phyloP scores from a whole-genome alignment of 2,329 filamentous ascomycete genomes.

The Verticillium zaregamsianum region DNA sequence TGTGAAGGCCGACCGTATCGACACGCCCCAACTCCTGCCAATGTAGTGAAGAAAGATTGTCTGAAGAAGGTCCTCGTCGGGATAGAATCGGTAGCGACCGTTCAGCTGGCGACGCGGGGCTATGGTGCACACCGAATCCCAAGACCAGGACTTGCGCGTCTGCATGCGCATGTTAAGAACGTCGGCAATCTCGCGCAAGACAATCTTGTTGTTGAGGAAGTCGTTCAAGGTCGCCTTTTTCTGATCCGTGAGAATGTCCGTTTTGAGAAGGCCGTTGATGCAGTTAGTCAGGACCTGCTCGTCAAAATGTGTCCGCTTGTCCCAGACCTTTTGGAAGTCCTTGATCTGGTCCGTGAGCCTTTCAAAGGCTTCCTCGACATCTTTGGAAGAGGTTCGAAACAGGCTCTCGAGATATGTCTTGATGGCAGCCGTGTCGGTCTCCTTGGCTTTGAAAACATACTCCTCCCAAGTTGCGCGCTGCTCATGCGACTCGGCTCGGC shows the following conservation, averaged over 20 bases:
- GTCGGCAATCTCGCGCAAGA: slow-evolving; percentile 38
- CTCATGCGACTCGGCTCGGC: slow-evolving; percentile 48
- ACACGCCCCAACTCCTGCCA: slow-evolving; percentile 28
- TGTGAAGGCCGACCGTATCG: slow-evolving; percentile 24
- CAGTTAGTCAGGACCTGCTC: slow-evolving; percentile 22
- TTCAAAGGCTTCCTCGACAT: slow-evolving; percentile 36
- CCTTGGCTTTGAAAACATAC: slow-evolving; percentile 45
- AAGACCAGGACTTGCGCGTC: slow-evolving; percentile 31
- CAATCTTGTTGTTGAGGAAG: slow-evolving; percentile 31
- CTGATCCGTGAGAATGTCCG: slow-evolving; percentile 36
- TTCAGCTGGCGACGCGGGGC: slow-evolving; percentile 36
- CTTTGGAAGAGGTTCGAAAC: slow-evolving; percentile 34
- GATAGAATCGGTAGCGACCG: slow-evolving; percentile 51
- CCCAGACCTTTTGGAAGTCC: slow-evolving; percentile 25
- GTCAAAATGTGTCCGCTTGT: slow-evolving; percentile 25
- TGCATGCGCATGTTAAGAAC: slow-evolving; percentile 40
- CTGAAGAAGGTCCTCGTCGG: slow-evolving; percentile 45
- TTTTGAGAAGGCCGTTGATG: slow-evolving; percentile 32
- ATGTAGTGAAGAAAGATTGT: slow-evolving; percentile 36
- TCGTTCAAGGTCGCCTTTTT: slow-evolving; percentile 33
- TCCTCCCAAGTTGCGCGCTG: slow-evolving; percentile 51
- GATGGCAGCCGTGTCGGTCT: slow-evolving; percentile 42
- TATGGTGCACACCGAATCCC: slow-evolving; percentile 31
- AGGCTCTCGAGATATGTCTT: slow-evolving; percentile 44
- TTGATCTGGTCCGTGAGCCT: slow-evolving; percentile 32